Evolutionary conservation across 2,329 filamentous ascomycete species (phyloP).

Genomic region (Amesomyces nigricolor): DNA sequence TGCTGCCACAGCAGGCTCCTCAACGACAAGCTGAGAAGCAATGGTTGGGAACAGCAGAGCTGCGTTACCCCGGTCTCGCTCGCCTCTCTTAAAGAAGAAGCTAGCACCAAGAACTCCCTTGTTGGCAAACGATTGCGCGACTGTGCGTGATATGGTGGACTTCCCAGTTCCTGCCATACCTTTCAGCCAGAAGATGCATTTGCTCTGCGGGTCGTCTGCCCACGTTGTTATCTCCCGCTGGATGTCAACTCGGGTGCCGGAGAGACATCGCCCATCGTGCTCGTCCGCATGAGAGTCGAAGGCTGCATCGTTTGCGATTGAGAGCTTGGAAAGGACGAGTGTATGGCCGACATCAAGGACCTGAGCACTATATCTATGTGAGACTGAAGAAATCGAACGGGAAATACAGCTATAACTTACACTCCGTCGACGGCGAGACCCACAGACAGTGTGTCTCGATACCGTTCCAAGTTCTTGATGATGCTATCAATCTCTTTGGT

Average conservation of each 20-base stretch:
- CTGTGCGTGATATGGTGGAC: slow-evolving; percentile 35
- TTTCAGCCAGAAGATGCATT: slow-evolving; percentile 34
- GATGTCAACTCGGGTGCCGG: slow-evolving; percentile 31
- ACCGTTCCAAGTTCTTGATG: slow-evolving; percentile 10
- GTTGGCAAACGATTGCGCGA: slow-evolving; percentile 24
- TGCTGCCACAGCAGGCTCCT: no score
- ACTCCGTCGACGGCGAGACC: slow-evolving; percentile 10
- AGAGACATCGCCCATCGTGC: slow-evolving; percentile 30
- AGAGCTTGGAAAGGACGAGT: slow-evolving; percentile 11
- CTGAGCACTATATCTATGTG: slow-evolving; percentile 2
- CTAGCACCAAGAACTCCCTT: slow-evolving; percentile 29
- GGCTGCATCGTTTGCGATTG: slow-evolving; percentile 14
- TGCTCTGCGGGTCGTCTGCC: slow-evolving; percentile 21
- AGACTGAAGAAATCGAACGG: no score
- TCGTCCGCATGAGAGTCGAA: slow-evolving; percentile 35
- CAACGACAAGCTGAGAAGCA: no score
- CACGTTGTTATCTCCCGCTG: slow-evolving; percentile 30
- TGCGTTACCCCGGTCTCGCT: slow-evolving; percentile 35
- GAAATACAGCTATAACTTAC: slow-evolving; percentile 5
- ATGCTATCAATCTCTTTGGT: slow-evolving; percentile 17
- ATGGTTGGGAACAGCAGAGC: no score
- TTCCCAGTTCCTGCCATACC: slow-evolving; percentile 38
- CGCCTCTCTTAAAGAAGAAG: slow-evolving; percentile 43
- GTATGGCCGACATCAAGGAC: slow-evolving; percentile 7
- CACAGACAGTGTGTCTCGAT: slow-evolving; percentile 4